Evolutionary conservation across 371 early-diverging fungal species (phyloP).

Genomic region (Gilbertella persicaria): DNA sequence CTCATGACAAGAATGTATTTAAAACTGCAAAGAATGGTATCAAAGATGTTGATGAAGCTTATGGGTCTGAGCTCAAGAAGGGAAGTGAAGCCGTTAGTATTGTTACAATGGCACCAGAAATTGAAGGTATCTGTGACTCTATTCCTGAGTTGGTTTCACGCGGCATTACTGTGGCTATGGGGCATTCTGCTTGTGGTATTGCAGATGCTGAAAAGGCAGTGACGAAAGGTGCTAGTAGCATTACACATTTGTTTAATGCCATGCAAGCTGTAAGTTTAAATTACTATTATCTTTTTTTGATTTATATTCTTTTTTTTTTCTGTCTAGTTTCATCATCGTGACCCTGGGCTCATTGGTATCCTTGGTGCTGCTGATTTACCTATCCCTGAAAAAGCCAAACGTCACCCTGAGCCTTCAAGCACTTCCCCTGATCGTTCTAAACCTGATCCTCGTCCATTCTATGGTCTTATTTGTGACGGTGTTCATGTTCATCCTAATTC

Average conservation of each 20-base stretch:
- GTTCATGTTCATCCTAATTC: slow-evolving; percentile 84
- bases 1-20: slow-evolving; percentile 74
- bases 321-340: slow-evolving; percentile 80
- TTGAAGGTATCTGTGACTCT: slow-evolving; percentile 72
- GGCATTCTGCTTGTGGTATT: slow-evolving; percentile 76
- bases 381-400: slow-evolving; percentile 19
- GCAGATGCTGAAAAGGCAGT: slow-evolving; percentile 75
- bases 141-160: slow-evolving; percentile 69
- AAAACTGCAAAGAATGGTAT: slow-evolving; percentile 68
- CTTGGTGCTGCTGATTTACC: slow-evolving; percentile 60
- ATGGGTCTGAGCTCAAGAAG: slow-evolving; percentile 59
- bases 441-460: slow-evolving; percentile 70
- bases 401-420: slow-evolving; percentile 36
- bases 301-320: background rate
- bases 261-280: slow-evolving; percentile 66
- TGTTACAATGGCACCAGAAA: slow-evolving; percentile 83
- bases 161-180: slow-evolving; percentile 71
- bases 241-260: slow-evolving; percentile 86
- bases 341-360: slow-evolving; percentile 78
- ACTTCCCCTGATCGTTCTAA: slow-evolving; percentile 37
- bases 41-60: slow-evolving; percentile 69
- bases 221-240: slow-evolving; percentile 62
- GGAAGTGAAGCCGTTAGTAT: slow-evolving; percentile 63
- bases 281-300: background rate
- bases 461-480: slow-evolving; percentile 83